Base-by-base conservation (phyloP, 169 alveolate species). In the Cryptosporidium sp. region DNA sequence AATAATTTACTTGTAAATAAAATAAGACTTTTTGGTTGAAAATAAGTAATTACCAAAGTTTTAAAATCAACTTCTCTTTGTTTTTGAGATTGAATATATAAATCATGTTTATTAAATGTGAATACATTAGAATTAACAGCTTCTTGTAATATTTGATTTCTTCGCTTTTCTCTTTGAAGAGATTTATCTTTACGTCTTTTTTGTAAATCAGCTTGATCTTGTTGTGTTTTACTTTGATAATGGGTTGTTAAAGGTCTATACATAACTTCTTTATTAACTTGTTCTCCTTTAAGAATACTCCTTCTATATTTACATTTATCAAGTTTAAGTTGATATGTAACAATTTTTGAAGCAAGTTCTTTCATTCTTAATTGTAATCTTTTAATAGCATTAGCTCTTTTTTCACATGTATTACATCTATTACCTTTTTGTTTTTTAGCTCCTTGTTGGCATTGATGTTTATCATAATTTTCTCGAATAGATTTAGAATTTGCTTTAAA, bases 371-470 rank as follows among this genome's bases (percentile, higher is more conserved):
- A 35, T 26, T 51, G 35, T 31, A 72, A 14, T 37, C 85, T 72
- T 39, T 72, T 72, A 18, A 72, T 51, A 6, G 85, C 85, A 52
- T 21, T 72, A 16, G 85, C 85, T 52, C 85, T 72, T 26, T 26
- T 51, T 29, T 72, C 85, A 29, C 85, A 72, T 52, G 35, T 72
- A 1, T 18, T 31, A 21, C 85, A 72, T 48, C 85, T 51, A 33
- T 72, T 72, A 1, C 70, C 70, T n/a, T 52, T 72, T 21, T 56
- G 70, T 31, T 72, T 72, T 29, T 52, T 72, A 0, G 10, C 35
- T 6, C 0, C 26, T 31, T 72, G 21, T 0, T 31, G 18, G n/a
- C 85, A 72, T 5, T 45, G 33, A 52, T 72, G 85, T 2, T 35
- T 29, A 51, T 72, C 85, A 52, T 72, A 72, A 16, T 72, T 72